Base-by-base conservation (phyloP, 2,329 filamentous ascomycete species). In the Claviceps sp. region DNA sequence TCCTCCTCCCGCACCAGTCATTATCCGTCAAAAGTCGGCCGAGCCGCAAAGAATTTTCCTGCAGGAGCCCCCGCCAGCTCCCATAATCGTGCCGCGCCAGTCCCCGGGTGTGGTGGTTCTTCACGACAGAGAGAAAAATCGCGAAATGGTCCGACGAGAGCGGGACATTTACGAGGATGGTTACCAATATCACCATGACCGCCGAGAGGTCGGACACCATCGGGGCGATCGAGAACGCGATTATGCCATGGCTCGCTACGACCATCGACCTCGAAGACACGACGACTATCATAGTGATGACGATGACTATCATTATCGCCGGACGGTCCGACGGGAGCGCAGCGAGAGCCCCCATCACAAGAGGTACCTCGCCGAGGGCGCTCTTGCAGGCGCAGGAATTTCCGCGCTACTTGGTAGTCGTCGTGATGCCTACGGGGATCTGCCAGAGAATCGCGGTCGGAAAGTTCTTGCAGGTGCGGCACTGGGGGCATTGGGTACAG, bases 341-440 rank as follows among this genome's bases (percentile, higher is more conserved):
- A 79, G 76, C 55, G 66, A 67, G 13, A 75, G 74, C 56, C 66
- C 70, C 48, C 73, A 78, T 56, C 77, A 77, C 57, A 80, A 73
- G 62, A 75, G 76, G 43, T 76, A 82, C 57, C 63, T 84, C 5
- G 80, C 80, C 22, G 79, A 82, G 59, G 80, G 80, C n/a, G 80
- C 79, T 9, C 69, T 83, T 16, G 80, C 80, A 29, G 80, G 79
- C 16, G 80, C 80, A 17, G 80, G 80, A 47, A 64, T 80, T 7
- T 75, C 77, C 11, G 80, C 80, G n/a, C 64, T 83, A 2, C 64
- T 82, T 5, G 71, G 75, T 16, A 77, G 76, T 47, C 76, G 78
- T 20, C 72, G 76, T 47, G 71, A 73, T 49, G 70, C 69, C 51
- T 66, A 75, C 2, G 74, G 76, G 48, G 75, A 77, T 23, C 59